Percentiles rank a stretch among this genome's conserved stretches.
These are phyloP conservation scores for Sordaria brevicollis DNA, from an alignment of 495 filamentous ascomycete genomes.

Conservation along the genomic window DNA sequence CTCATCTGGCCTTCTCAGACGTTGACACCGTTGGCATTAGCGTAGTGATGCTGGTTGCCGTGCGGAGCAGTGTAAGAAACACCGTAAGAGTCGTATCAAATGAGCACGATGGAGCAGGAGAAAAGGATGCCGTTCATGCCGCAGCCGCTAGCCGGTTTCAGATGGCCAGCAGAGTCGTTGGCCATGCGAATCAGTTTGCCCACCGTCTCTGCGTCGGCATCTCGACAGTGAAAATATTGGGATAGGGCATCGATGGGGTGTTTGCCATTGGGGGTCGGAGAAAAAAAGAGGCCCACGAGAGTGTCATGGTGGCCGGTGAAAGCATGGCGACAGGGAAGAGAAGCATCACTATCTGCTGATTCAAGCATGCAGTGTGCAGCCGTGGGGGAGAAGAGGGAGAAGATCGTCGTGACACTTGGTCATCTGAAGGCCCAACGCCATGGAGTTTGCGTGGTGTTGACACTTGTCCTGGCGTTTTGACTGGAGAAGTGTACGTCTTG, in stretches of 20 bases:
- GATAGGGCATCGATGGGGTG: not conserved
- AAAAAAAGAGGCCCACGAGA: not conserved
- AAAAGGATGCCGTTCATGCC: slow-evolving; percentile 10
- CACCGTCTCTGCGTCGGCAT: too few relatives aligned
- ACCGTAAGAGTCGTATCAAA: not conserved
- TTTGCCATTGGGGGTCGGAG: not conserved
- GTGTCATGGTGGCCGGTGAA: slow-evolving; percentile 1
- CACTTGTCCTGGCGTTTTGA: not conserved
- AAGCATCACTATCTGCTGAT: not conserved
- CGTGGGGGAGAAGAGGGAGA: not conserved
- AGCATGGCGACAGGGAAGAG: slow-evolving; percentile 15
- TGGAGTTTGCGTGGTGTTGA: not conserved
- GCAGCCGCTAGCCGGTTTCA: slow-evolving; percentile 11
- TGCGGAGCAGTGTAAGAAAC: not conserved
- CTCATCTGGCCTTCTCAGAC: slow-evolving; percentile 6
- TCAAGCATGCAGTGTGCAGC: not conserved
- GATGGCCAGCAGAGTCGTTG: not conserved
- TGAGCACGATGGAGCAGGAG: not conserved
- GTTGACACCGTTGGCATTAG: not conserved
- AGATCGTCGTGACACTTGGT: not conserved
- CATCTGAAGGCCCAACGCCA: not conserved
- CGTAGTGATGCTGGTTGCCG: not conserved
- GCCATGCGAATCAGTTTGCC: not conserved
- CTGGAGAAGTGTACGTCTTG: not conserved
- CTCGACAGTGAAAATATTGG: not conserved